phyloP scores from a whole-genome alignment of 2,329 filamentous ascomycete genomes.

The Ceratocystiopsis minuta region DNA sequence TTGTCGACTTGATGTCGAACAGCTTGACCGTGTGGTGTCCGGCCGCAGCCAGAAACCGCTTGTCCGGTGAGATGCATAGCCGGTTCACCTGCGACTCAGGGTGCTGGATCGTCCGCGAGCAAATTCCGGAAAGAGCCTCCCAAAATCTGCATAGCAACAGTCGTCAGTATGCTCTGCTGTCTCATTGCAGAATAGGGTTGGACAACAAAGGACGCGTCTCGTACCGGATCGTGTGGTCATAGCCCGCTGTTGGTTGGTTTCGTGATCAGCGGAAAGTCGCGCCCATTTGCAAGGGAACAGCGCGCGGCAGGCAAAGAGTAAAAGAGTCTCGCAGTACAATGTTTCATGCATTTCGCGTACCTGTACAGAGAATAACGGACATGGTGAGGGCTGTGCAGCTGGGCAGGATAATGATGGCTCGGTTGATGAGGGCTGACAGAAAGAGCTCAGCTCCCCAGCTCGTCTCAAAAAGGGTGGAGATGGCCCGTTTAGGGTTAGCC shows the following conservation, averaged over 20 bases:
- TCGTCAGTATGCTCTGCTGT: too few relatives aligned
- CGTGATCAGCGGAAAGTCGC: too few relatives aligned
- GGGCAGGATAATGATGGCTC: too few relatives aligned
- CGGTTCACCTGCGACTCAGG: slow-evolving; percentile 97
- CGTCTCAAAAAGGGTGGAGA: too few relatives aligned
- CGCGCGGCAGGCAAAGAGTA: background rate
- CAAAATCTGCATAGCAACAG: slow-evolving; percentile 41
- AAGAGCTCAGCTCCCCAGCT: background rate
- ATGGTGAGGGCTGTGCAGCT: slow-evolving; percentile 16
- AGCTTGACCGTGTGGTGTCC: slow-evolving; percentile 78
- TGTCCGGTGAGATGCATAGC: slow-evolving; percentile 94
- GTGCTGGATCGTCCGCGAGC: slow-evolving; percentile 93
- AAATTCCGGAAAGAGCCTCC: slow-evolving; percentile 95
- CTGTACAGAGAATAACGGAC: slow-evolving; percentile 46
- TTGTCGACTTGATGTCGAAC: slow-evolving; percentile 97
- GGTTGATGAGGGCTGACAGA: background rate
- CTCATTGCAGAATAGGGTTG: too few relatives aligned
- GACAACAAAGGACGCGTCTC: too few relatives aligned
- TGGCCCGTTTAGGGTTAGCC: too few relatives aligned
- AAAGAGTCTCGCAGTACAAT: background rate
- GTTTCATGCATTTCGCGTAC: slow-evolving; percentile 17
- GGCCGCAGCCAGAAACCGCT: slow-evolving; percentile 79
- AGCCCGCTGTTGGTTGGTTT: slow-evolving; percentile 27
- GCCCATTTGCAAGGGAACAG: too few relatives aligned
- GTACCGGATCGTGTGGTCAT: slow-evolving; percentile 41